These are phyloP conservation scores for Chalaropsis thielavioides DNA, from an alignment of 2,329 filamentous ascomycete species.

Conservation along the genomic window DNA sequence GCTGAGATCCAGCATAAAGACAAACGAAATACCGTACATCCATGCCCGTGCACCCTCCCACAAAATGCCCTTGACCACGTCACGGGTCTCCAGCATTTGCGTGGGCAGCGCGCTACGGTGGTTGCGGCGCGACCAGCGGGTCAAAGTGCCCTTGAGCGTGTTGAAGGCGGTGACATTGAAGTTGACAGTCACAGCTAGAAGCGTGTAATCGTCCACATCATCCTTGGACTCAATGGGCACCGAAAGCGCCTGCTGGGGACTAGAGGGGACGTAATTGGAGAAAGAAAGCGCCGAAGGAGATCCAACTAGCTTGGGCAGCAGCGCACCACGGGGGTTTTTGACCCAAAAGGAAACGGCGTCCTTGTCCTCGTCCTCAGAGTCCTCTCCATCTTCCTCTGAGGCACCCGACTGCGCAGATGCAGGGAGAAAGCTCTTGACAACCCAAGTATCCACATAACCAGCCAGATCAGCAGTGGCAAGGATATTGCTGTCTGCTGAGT, in stretches of 20 bases:
- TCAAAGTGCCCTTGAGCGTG: slow-evolving; percentile 59
- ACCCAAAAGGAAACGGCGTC: slow-evolving; percentile 47
- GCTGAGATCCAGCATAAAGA: slow-evolving; percentile 83
- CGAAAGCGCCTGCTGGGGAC: slow-evolving; percentile 19
- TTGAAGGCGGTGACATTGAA: slow-evolving; percentile 65
- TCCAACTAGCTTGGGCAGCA: slow-evolving; percentile 53
- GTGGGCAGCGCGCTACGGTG: slow-evolving; percentile 58
- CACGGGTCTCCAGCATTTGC: slow-evolving; percentile 58
- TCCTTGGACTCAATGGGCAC: slow-evolving; percentile 20
- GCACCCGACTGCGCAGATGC: slow-evolving; percentile 23
- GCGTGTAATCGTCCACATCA: slow-evolving; percentile 33
- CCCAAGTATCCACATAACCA: slow-evolving; percentile 78
- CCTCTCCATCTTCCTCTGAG: slow-evolving; percentile 24
- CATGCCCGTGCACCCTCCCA: slow-evolving; percentile 73
- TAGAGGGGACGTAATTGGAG: slow-evolving; percentile 33
- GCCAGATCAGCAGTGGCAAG: slow-evolving; percentile 68
- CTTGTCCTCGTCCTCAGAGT: slow-evolving; percentile 26
- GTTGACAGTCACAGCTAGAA: slow-evolving; percentile 37
- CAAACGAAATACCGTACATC: slow-evolving; percentile 73
- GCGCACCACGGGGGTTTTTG: slow-evolving; percentile 53
- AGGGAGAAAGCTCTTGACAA: slow-evolving; percentile 39
- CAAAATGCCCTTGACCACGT: slow-evolving; percentile 67
- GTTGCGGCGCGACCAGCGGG: slow-evolving; percentile 76
- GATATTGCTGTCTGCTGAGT: slow-evolving; percentile 67
- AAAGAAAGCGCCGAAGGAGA: slow-evolving; percentile 57